These are phyloP conservation scores for Rhodotorula toruloides DNA, from an alignment of 768 basidiomycete species.

Conservation along the genomic window DNA sequence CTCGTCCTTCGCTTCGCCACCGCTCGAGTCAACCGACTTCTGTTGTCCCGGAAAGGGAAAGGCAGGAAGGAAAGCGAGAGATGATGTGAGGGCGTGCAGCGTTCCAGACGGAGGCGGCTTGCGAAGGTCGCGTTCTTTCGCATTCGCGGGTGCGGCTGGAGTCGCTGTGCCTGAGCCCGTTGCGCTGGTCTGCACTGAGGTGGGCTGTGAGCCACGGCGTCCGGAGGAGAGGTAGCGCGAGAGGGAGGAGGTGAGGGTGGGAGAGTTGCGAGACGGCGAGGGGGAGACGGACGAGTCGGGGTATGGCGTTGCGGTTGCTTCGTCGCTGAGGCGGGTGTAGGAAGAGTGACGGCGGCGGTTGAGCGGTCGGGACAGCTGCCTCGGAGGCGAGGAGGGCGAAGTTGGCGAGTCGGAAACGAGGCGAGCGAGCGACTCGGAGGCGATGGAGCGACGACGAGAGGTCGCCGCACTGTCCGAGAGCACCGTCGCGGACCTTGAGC, in stretches of 20 bases:
- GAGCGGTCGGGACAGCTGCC: background rate
- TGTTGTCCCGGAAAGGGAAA: background rate
- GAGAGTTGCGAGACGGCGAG: no score
- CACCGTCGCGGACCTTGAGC: background rate
- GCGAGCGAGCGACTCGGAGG: background rate
- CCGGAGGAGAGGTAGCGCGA: background rate
- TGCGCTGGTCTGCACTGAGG: background rate
- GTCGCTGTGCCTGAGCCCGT: background rate
- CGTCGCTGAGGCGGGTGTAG: no score
- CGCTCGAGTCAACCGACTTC: no score
- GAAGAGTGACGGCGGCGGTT: no score
- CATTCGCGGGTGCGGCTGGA: background rate
- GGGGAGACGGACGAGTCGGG: background rate
- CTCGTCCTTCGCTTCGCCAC: background rate
- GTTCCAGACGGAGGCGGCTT: no score
- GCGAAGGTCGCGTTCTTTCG: no score
- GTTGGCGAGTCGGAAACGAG: background rate
- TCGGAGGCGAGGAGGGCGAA: background rate
- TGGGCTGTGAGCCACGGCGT: background rate
- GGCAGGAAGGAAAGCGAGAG: no score
- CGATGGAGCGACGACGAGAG: background rate
- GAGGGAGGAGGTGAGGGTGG: background rate
- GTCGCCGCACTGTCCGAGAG: fast-evolving
- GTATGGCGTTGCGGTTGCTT: background rate
- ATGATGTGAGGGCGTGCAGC: no score